Evolutionary conservation across 768 basidiomycete species (phyloP), one percentile per base, ranked within the genome.

Genomic region (Lactarius akahatsu): DNA sequence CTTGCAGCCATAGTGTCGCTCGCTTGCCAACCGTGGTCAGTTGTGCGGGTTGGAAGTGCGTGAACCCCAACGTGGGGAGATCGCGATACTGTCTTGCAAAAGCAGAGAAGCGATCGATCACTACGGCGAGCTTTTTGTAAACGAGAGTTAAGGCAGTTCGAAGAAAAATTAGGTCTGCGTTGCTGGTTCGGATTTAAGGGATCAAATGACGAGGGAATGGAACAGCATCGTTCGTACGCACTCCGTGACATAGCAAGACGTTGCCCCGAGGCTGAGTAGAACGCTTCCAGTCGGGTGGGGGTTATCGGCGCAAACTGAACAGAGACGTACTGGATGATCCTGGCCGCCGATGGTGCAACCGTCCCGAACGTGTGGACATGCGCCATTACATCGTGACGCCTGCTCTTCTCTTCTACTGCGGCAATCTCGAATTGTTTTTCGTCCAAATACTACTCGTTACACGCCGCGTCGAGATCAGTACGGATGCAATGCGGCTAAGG

Each of bases 211-310:
- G 30, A 16, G n/a, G 2, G 23, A 5, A 5, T 7, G n/a, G 7
- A 52, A 20, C 18, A 4, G 20, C 4, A 41, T 61, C n/a, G 9
- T 38, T 8, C 9, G 4, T 60, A 81, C 88, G 71, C 69, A 96
- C 95, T 99, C 97, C 34, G 97, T 98, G 62, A 98, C 97, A 79
- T 96, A 99, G 79, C 97, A 99, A 2, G 96, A 98, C 10, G 97
- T 99, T 34, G 96, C 96, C 54, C 96, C 96, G 52, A 98, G 79
- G 75, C 94, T 93, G 64, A 23, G 38, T 13, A 43, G 11, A 9
- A 40, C 50, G 47, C 20, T 23, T 56, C 20, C 5, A 23, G 20
- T 32, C 26, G 36, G 54, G 30, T 47, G 36, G 26, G 26, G 16
- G 10, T 26, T n/a, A 20, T 26, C 16, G 20, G 26, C 6, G 43